Percentiles rank a stretch among this genome's conserved stretches.
phyloP scores from a whole-genome alignment of 768 basidiomycete species.

The Lepiota brunneoincarnata region DNA sequence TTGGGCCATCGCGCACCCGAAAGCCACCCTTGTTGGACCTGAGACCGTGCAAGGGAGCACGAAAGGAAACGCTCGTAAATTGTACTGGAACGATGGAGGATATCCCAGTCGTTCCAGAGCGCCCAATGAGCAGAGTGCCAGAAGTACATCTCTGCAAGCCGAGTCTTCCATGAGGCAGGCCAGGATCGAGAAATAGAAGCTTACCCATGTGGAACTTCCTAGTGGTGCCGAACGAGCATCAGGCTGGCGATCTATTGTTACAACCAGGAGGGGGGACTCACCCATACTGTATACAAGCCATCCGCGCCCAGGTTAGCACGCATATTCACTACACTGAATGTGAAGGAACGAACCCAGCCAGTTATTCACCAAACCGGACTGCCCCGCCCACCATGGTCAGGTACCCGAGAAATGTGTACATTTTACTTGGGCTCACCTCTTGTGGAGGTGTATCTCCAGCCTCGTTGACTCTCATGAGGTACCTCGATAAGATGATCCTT shows the following conservation, averaged over 20 bases:
- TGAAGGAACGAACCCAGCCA: conserved; percentile 48
- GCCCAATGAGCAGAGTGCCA: conserved; percentile 62
- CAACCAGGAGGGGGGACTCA: conserved; percentile 15
- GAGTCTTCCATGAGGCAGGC: not conserved
- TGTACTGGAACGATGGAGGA: conserved; percentile 41
- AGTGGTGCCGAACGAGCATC: conserved; percentile 12
- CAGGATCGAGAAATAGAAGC: not conserved
- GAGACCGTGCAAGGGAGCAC: conserved; percentile 43
- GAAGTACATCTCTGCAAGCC: conserved; percentile 45
- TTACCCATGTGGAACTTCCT: conserved; percentile 61
- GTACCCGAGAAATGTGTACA: not conserved
- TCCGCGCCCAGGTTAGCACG: not conserved
- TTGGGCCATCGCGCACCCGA: conserved; percentile 63
- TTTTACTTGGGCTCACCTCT: conserved; percentile 36
- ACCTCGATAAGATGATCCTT: conserved; percentile 53
- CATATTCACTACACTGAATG: not conserved
- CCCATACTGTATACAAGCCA: conserved; percentile 33
- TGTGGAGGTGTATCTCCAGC: conserved; percentile 56
- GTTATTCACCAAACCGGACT: conserved; percentile 55
- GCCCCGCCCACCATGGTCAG: not conserved
- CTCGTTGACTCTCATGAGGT: conserved; percentile 57
- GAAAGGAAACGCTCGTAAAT: conserved; percentile 48
- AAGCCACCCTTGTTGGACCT: conserved; percentile 49
- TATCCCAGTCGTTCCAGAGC: conserved; percentile 58
- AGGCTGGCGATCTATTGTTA: too few relatives aligned